These are phyloP conservation scores for Taphrina wiesneri DNA, from an alignment of 1,139 yeast species.

Conservation along the genomic window DNA sequence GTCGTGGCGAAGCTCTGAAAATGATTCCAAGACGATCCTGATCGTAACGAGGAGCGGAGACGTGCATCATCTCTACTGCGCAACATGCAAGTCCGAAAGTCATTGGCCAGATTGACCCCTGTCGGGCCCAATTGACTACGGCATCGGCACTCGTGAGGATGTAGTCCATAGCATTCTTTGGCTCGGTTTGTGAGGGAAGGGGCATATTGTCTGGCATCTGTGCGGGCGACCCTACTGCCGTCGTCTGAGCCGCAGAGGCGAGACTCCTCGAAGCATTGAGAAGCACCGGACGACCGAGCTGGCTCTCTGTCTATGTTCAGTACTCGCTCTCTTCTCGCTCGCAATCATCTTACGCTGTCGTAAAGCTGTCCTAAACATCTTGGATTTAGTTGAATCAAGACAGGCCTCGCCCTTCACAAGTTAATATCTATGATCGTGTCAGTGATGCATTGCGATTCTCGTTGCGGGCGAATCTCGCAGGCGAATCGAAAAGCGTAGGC, in stretches of 20 bases:
- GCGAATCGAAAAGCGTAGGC: slow-evolving; percentile 16
- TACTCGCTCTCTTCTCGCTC: neutral
- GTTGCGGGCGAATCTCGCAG: neutral
- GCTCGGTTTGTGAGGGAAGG: slow-evolving; percentile 55
- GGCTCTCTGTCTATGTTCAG: neutral
- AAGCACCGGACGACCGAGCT: slow-evolving; percentile 16
- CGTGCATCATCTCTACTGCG: slow-evolving; percentile 95
- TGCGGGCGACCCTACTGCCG: slow-evolving; percentile 23
- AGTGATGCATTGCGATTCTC: neutral
- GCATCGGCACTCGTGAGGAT: slow-evolving; percentile 82
- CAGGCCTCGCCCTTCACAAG: neutral
- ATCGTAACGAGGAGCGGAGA: slow-evolving; percentile 87
- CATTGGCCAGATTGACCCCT: slow-evolving; percentile 91
- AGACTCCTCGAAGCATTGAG: slow-evolving; percentile 27
- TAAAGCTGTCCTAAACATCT: slow-evolving; percentile 16
- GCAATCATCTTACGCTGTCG: slow-evolving; percentile 2
- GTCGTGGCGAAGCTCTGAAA: slow-evolving; percentile 94
- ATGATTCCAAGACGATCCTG: slow-evolving; percentile 91
- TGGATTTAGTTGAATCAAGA: neutral
- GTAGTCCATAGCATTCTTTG: slow-evolving; percentile 67
- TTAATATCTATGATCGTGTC: neutral
- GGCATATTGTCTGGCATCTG: slow-evolving; percentile 45
- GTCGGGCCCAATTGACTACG: slow-evolving; percentile 89
- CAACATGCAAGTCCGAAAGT: slow-evolving; percentile 56
- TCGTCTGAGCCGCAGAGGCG: slow-evolving; percentile 29